Evolutionary conservation across 2,329 filamentous ascomycete genomes (phyloP), one percentile per base, ranked within the genome.

Genomic region (Xylaria sp.): DNA sequence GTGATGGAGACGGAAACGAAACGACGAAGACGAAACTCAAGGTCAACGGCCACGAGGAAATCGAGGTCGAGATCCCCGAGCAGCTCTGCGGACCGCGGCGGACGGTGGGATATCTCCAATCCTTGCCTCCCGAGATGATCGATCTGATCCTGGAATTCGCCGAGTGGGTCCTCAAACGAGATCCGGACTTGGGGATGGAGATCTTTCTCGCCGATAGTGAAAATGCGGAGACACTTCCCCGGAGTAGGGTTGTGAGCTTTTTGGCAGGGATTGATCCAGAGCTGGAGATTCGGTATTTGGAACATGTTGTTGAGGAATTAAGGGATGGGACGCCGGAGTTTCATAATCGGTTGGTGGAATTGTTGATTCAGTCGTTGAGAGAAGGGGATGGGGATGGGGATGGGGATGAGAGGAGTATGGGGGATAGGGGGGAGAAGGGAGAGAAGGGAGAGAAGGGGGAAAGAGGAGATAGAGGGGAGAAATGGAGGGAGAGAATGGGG

Each of bases 121-220:
- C 89, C 68, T 80, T 99, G 5, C 89, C 94, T 0, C 90, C 94
- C 0, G 92, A 94, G 23, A 87, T 94, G 78, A 92, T 97, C 57
- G 93, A 97, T 70, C 83, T 98, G 25, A 92, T 98, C 17, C 83
- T 99, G 3, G 92, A 97, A 75, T 96, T 96, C 73, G 91, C 92
- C 0, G 89, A 90, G 68, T 99, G 95, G 95, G 92, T 93, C 0
- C 77, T 99, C 15, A 84, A 85, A 57, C 84, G 84, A 14, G 87
- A 92, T 65, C 87, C 92, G 0, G 83, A 87, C 1, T 79, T 92
- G 40, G 94, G 91, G 4, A 96, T 99, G 90, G 92, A 97, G 67
- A 85, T 99, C 0, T 99, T 99, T 76, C 79, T 95, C 0, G 92
- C 92, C 1, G 95, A 99, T 74, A 95, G 92, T 0, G 92, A 97